A percentile compares a stretch with the other conserved stretches of the same genome.
phyloP scores from a whole-genome alignment of 306 rosid species.

The Biancaea sappan region DNA sequence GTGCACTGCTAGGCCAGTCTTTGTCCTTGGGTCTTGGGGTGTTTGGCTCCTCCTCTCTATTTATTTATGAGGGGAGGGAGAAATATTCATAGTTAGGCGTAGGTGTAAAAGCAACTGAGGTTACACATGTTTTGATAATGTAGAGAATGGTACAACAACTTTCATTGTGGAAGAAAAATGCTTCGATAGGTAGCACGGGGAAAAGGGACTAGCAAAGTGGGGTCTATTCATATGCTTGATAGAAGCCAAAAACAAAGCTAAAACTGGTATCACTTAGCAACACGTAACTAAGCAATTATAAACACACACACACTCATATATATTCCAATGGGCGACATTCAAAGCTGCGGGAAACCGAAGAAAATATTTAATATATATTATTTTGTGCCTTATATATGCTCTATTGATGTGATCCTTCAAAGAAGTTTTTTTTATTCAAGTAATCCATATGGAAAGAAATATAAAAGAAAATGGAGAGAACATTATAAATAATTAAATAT shows the following conservation, averaged over 20 bases:
- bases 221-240: background rate
- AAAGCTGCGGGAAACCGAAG: background rate
- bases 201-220: background rate
- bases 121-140: background rate
- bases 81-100: constrained; percentile 22
- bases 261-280: background rate
- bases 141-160: background rate
- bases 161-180: background rate
- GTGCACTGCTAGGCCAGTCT: background rate
- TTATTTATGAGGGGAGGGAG: constrained; percentile 31
- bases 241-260: background rate
- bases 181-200: background rate
- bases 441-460: background rate
- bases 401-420: no score
- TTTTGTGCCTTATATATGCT: background rate
- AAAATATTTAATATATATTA: background rate
- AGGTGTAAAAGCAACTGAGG: constrained; percentile 6
- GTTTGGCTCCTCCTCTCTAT: constrained; percentile 13
- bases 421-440: background rate
- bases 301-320: no score
- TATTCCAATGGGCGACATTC: background rate
- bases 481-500: background rate
- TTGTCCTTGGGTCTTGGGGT: background rate
- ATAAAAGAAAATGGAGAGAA: background rate
- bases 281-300: background rate